phyloP scores from a whole-genome alignment of 2,329 filamentous ascomycete species.

The Stromatinia cepivora region DNA sequence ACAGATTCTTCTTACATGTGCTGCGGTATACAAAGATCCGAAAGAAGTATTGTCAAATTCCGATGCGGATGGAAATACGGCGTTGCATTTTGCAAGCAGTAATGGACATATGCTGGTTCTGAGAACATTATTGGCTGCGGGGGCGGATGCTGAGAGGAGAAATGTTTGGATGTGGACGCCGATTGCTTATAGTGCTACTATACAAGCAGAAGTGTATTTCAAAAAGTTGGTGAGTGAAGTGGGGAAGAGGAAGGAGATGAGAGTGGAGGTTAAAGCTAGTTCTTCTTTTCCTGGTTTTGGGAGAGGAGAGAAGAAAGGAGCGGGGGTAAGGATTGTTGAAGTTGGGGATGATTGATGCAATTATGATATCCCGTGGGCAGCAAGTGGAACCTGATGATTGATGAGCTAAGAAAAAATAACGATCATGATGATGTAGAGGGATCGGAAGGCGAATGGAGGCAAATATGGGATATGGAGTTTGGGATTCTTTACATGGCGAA shows the following conservation, averaged over 20 bases:
- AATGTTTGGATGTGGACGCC: conserved; percentile 83
- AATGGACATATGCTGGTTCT: conserved; percentile 78
- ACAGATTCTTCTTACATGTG: conserved; percentile 64
- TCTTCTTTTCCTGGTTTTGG: conserved; percentile 7
- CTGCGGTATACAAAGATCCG: conserved; percentile 42
- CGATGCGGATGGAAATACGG: conserved; percentile 79
- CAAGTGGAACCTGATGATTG: conserved; percentile 9
- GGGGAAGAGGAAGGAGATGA: conserved; percentile 55
- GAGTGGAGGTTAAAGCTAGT: conserved; percentile 30
- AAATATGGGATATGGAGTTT: not conserved
- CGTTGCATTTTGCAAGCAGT: conserved; percentile 81
- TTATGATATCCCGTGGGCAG: not conserved
- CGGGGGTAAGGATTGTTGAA: conserved; percentile 25
- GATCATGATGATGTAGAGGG: conserved; percentile 7
- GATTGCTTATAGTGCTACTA: conserved; percentile 77
- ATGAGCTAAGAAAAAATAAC: conserved; percentile 14
- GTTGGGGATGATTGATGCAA: conserved; percentile 21
- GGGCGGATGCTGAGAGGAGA: conserved; percentile 69
- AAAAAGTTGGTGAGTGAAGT: conserved; percentile 73
- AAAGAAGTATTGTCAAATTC: conserved; percentile 48
- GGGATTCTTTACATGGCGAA: not conserved
- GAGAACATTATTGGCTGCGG: conserved; percentile 73
- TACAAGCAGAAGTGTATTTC: conserved; percentile 82
- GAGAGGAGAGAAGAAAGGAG: conserved; percentile 34
- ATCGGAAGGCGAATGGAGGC: conserved; percentile 8